Evolutionary conservation across 2,329 filamentous ascomycete species (phyloP), one percentile per base, ranked within the genome.

Genomic region (Ophiosphaerella herpotricha): DNA sequence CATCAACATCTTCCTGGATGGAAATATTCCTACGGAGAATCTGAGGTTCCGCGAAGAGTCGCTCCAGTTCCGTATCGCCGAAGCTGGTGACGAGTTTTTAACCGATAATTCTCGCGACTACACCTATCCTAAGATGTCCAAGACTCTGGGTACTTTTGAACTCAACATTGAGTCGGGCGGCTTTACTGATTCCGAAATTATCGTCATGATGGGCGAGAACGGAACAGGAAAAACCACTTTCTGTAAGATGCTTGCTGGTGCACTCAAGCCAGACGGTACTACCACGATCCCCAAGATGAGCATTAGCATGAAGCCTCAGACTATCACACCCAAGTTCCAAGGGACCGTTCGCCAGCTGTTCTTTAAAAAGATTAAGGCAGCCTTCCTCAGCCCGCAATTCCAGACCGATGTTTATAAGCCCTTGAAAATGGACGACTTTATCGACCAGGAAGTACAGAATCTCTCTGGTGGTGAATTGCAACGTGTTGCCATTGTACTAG

Each of bases 121-220:
- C 80, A 79, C 77, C 52, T 99, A 97, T 75, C 93, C 94, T 32
- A 78, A 78, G 45, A 96, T 99, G 91, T 82, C 90, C 75, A 97
- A 97, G 84, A 94, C 89, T 0, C 82, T 97, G 33, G 94, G 92
- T 53, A 84, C 82, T 73, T 99, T 99, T 83, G 85, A 89, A 66
- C 85, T 99, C 43, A 83, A 77, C 50, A 86, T 99, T 60, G 89
- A 97, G 39, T 50, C 83, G 21, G 94, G 95, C 63, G 82, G 87
- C 54, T 99, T 99, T 73, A 97, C 94, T 16, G 93, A 99, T 74
- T 99, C 94, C 0, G 94, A 99, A 73, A 99, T 99, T 64, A 85
- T 99, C 50, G 94, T 99, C 76, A 96, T 99, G 91, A 97, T 99
- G 94, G 94, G 94, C 63, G 93, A 97, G 80, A 99, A 99, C 78